Base-by-base conservation (phyloP, 1,284 basidiomycete species). In the Rhodotorula glutinis region DNA sequence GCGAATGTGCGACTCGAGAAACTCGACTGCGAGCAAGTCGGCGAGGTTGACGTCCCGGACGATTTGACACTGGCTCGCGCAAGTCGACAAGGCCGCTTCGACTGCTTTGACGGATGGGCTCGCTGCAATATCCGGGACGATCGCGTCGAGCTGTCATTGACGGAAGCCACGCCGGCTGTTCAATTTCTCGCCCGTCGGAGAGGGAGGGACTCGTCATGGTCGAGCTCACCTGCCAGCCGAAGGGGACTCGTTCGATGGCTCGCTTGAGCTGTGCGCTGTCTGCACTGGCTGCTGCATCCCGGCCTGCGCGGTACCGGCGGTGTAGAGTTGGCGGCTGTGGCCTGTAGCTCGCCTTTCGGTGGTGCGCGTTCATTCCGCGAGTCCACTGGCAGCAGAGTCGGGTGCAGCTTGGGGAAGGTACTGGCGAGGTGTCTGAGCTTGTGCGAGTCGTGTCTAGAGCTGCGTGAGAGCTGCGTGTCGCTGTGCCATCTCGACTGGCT, bases 281-380 rank as follows among this genome's bases (percentile, higher is more conserved):
- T 38, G 11, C 33, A 5, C 11, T 38, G 33, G 33, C 33, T 7
- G 33, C 11, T 11, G 11, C 33, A 38, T 38, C 33, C 5, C 33
- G 5, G 33, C 33, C 33, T 38, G 33, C 33, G 33, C 33, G 33
- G 33, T 38, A 38, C 33, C 33, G 33, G 33, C 33, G 33, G 11
- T 38, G 33, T 5, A 38, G 33, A 38, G 33, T 16, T 2, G 66
- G 64, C 16, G 63, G 52, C 4, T 53, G 43, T 2, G 59, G 56
- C 3, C 60, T 43, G 60, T 64, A 63, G 7, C 56, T 49, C n/a
- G 52, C 40, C 54, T 69, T 71, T 51, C 62, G 41, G 62, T 71
- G 70, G 33, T 71, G 70, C 7, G 64, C 67, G 54, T 71, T 71
- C 70, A 71, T 44, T n/a, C n/a, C n/a, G n/a, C n/a, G n/a, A n/a